Evolutionary conservation across 805 yeast species (phyloP).

Genomic region (Saccharomycodes ludwigii): DNA sequence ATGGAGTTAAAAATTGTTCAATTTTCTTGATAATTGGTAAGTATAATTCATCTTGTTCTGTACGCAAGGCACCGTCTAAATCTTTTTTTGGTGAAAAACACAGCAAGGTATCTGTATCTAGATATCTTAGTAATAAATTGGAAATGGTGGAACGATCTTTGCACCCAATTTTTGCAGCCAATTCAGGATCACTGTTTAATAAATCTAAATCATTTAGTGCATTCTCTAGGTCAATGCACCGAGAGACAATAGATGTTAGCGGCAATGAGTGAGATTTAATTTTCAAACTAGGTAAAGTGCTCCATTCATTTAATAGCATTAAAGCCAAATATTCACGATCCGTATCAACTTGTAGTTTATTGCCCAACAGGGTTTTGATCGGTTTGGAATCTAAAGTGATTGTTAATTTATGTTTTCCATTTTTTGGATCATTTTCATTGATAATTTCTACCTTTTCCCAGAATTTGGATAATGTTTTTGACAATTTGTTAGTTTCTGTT

Average conservation of each 20-base stretch:
- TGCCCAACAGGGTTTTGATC: conserved; percentile 75
- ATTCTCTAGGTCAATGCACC: conserved; percentile 66
- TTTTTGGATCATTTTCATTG: conserved; percentile 19
- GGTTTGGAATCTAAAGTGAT: conserved; percentile 66
- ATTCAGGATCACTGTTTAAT: conserved; percentile 27
- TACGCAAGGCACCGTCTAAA: conserved; percentile 70
- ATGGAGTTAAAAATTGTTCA: conserved; percentile 43
- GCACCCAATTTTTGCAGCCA: conserved; percentile 46
- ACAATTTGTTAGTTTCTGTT: conserved; percentile 57
- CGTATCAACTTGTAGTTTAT: conserved; percentile 50
- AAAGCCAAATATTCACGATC: conserved; percentile 53
- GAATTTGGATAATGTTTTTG: conserved; percentile 58
- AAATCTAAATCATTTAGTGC: conserved; percentile 17
- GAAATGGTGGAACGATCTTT: conserved; percentile 41
- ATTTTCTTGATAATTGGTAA: conserved; percentile 60
- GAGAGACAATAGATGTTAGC: conserved; percentile 72
- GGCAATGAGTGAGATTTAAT: conserved; percentile 76
- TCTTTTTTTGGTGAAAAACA: conserved; percentile 74
- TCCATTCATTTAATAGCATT: conserved; percentile 82
- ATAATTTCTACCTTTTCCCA: conserved; percentile 58
- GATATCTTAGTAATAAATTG: conserved; percentile 55
- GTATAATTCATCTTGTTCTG: conserved; percentile 68
- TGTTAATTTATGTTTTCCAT: conserved; percentile 23
- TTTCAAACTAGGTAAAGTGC: conserved; percentile 47
- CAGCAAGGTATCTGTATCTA: conserved; percentile 89